phyloP scores from a whole-genome alignment of 352 stramenopile species.

The Pythium phragmitis region DNA sequence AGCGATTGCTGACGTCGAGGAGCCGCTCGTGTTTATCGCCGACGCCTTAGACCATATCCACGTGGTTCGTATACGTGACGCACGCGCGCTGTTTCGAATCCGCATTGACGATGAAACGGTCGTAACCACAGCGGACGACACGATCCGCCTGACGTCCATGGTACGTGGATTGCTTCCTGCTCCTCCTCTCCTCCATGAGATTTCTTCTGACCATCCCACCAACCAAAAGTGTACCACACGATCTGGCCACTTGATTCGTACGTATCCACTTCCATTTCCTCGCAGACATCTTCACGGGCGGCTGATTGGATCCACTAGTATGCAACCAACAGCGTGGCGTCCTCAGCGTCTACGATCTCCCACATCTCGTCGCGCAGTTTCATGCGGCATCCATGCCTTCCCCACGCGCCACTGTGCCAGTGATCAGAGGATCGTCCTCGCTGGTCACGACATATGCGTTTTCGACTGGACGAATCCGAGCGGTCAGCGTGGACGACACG shows the following conservation, averaged over 20 bases:
- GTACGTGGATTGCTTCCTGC: not conserved
- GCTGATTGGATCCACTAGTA: not conserved
- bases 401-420: not conserved
- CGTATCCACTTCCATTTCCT: not conserved
- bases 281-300: not conserved
- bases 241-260: conserved; percentile 26
- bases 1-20: conserved; percentile 22
- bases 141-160: not conserved
- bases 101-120: conserved; percentile 3
- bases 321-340: conserved; percentile 10
- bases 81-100: conserved; percentile 23
- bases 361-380: conserved; percentile 3
- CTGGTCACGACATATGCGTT: conserved; percentile 5
- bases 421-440: not conserved
- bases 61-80: conserved; percentile 31
- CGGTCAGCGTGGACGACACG: conserved; percentile 49
- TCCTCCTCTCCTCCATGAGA: not conserved
- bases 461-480: conserved; percentile 4
- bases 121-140: not conserved
- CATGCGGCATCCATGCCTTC: not conserved
- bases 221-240: conserved; percentile 17
- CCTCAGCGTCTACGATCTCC: conserved; percentile 19
- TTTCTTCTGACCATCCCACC: not conserved
- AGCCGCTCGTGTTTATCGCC: conserved; percentile 41
- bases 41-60: conserved; percentile 32